Evolutionary conservation across 441 rosid genomes (phyloP).

Genomic region (Corymbia calophylla): DNA sequence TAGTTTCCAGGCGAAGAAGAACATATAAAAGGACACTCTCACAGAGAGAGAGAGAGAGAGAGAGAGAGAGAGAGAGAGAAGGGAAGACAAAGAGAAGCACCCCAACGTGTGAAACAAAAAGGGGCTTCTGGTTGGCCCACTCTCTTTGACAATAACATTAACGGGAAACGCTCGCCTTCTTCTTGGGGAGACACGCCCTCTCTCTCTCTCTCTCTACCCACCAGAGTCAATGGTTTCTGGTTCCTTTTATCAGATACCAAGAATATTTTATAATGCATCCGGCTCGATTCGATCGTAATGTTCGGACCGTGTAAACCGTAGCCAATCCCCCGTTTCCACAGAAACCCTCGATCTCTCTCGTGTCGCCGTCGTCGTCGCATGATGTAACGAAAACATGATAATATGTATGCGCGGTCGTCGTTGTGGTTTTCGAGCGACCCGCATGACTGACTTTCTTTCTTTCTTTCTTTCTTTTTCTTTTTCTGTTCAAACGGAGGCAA

Average conservation of each 20-base stretch:
- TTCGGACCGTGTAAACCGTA: background rate
- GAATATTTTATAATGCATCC: background rate
- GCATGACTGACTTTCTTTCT: background rate
- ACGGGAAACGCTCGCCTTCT: conserved; percentile 20
- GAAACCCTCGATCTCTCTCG: background rate
- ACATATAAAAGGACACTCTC: background rate
- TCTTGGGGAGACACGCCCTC: conserved; percentile 18
- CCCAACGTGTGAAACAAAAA: conserved; percentile 41
- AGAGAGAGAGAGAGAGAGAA: background rate
- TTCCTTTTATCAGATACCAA: background rate
- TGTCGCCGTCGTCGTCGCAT: background rate
- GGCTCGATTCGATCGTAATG: background rate
- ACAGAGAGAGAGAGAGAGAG: background rate
- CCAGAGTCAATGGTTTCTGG: conserved; percentile 8
- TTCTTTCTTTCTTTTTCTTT: too few species aligned
- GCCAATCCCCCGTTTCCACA: background rate
- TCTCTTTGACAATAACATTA: conserved; percentile 19
- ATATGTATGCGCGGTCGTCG: background rate
- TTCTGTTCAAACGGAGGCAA: background rate
- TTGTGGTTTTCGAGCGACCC: background rate
- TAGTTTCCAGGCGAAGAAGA: background rate
- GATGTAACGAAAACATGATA: background rate
- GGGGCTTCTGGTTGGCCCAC: conserved; percentile 20
- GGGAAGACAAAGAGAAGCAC: conserved; percentile 20
- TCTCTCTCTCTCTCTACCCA: background rate